phyloP scores from a whole-genome alignment of 2,329 filamentous ascomycete species.

The Colletotrichum lindemuthianum region DNA sequence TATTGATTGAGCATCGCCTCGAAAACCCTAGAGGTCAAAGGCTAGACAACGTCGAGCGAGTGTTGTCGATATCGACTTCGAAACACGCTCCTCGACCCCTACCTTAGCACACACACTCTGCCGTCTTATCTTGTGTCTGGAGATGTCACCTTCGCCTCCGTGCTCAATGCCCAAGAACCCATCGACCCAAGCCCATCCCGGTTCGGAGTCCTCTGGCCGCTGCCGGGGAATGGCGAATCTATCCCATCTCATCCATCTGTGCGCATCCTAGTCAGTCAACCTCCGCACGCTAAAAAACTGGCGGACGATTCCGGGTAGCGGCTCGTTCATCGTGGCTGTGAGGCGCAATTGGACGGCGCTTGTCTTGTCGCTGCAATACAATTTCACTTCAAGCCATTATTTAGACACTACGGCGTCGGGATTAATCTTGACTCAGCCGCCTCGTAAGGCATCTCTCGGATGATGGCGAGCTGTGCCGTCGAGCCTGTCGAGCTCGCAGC shows the following conservation, averaged over 20 bases:
- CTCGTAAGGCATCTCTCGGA: too few species aligned
- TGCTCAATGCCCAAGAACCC: constrained; percentile 24
- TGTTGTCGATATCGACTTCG: constrained; percentile 13
- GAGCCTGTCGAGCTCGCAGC: too few species aligned
- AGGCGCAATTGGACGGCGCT: constrained; percentile 18
- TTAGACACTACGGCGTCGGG: background rate
- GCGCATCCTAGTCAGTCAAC: constrained; percentile 22
- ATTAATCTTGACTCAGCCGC: too few species aligned
- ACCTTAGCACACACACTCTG: constrained; percentile 3
- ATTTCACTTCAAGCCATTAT: background rate
- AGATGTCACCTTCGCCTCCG: constrained; percentile 31
- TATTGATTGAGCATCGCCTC: background rate
- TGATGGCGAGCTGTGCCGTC: too few species aligned
- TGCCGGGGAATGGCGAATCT: constrained; percentile 14
- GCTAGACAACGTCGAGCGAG: background rate
- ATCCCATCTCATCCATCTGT: constrained; percentile 30
- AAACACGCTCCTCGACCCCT: constrained; percentile 28
- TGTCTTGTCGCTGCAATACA: constrained; percentile 14
- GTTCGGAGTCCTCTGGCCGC: background rate
- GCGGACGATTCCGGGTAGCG: constrained; percentile 14
- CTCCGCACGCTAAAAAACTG: background rate
- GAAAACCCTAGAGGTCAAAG: constrained; percentile 18
- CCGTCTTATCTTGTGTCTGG: constrained; percentile 10
- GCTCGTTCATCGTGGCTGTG: constrained; percentile 24
- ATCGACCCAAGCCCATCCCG: background rate